Base-by-base conservation (phyloP, 805 yeast genomes). In the Candida nanaspora region DNA sequence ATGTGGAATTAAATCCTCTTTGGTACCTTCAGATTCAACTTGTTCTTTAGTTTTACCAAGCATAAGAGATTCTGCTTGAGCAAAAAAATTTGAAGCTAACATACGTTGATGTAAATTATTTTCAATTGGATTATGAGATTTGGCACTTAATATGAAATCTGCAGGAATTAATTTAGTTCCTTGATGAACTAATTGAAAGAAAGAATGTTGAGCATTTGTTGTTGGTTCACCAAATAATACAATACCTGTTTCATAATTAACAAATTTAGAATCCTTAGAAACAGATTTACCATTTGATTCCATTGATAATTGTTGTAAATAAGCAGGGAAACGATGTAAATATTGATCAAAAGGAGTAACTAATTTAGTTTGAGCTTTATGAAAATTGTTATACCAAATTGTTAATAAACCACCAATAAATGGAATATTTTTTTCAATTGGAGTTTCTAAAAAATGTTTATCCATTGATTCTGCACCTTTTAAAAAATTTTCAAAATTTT, bases 341-440 rank as follows among this genome's bases (percentile, higher is more conserved):
- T 93, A 93, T 74, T 93, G 99, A 69, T 93, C 99, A 61, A 89
- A 93, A 52, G 99, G 98, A 45, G 96, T 95, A 50, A 93, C 96
- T 65, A 93, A 75, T 68, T 93, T 97, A 49, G 98, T 93, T 74
- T 93, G 97, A 42, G 98, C 96, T 52, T 91, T 95, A 63, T 78
- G 86, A 78, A 93, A 93, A 76, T 93, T 93, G 80, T 87, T 91
- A 79, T 93, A 93, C 99, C 99, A 93, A 44, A 93, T 93, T 41
- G 91, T 81, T 57, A 93, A 72, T 59, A 93, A 73, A 54, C 96
- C 99, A 59, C 97, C 98, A 46, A 88, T 64, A 42, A 82, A 77
- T 50, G 99, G 96, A 55, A 93, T 89, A 75, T 93, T 93, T 53
- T 86, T 70, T 66, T 85, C 93, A 48, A 91, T 69, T 46, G 96